These are phyloP conservation scores for Paecilomyces dactylethromorphus DNA, from an alignment of 2,329 filamentous ascomycete genomes.

Conservation along the genomic window DNA sequence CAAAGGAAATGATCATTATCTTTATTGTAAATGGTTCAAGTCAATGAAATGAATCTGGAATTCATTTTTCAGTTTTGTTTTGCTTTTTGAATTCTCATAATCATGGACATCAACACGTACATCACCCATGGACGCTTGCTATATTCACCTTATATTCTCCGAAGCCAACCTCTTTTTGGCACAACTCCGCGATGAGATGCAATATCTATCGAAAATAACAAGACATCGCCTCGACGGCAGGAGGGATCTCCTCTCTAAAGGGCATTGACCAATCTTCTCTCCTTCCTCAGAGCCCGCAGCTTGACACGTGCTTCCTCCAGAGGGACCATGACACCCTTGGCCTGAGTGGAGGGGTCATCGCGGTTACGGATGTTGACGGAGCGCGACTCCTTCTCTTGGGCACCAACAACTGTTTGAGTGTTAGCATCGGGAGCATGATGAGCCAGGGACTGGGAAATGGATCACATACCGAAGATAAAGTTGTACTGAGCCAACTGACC, in stretches of 20 bases:
- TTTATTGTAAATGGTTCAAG: neutral
- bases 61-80: neutral
- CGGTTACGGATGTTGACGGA: slow-evolving; percentile 60
- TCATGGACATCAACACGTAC: neutral
- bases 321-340: slow-evolving; percentile 55
- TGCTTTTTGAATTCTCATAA: neutral
- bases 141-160: neutral
- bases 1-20: neutral
- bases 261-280: slow-evolving; percentile 36
- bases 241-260: slow-evolving; percentile 15
- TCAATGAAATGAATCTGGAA: neutral
- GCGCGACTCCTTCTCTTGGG: slow-evolving; percentile 52
- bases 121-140: neutral
- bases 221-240: neutral
- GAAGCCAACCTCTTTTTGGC: neutral
- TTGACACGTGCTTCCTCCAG: slow-evolving; percentile 53
- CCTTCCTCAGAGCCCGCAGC: slow-evolving; percentile 41
- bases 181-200: neutral
- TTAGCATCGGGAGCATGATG: slow-evolving; percentile 8
- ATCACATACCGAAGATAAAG: slow-evolving; percentile 43
- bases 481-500: slow-evolving; percentile 45
- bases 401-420: slow-evolving; percentile 49
- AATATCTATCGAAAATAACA: neutral
- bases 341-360: slow-evolving; percentile 56
- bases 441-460: neutral